These are phyloP conservation scores for Cucurbita moschata DNA, from an alignment of 306 rosid genomes.

Conservation along the genomic window DNA sequence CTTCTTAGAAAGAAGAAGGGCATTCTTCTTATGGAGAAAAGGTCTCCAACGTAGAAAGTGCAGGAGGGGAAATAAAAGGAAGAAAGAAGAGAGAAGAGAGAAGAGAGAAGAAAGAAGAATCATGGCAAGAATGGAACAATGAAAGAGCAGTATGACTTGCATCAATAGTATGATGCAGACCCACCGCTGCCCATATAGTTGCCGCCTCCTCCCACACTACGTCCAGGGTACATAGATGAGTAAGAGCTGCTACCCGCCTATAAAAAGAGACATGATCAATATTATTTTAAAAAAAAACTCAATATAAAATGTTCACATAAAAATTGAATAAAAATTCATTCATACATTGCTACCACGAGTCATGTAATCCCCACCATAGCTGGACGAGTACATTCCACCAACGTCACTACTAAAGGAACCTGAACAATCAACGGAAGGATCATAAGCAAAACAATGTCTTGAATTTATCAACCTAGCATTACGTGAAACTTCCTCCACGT, in stretches of 20 bases:
- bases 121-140: background rate
- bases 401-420: conserved; percentile 57
- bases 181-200: conserved; percentile 69
- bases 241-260: conserved; percentile 74
- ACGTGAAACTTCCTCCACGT: conserved; percentile 40
- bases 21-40: conserved; percentile 17
- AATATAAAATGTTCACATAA: background rate
- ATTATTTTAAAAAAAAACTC: background rate
- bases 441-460: background rate
- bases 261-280: background rate
- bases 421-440: conserved; percentile 18
- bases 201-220: conserved; percentile 59
- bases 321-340: background rate
- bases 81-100: background rate
- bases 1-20: conserved; percentile 26
- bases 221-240: conserved; percentile 64
- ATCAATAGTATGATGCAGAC: conserved; percentile 82
- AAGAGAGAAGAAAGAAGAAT: background rate
- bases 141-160: conserved; percentile 20
- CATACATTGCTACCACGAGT: conserved; percentile 83
- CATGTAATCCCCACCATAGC: conserved; percentile 61
- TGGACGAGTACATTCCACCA: conserved; percentile 72
- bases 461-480: too few species aligned
- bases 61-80: background rate
- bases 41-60: conserved; percentile 15